A percentile compares a stretch with the other conserved stretches of the same genome.
These are phyloP conservation scores for Sugiyamaella japonica DNA, from an alignment of 1,139 yeast genomes.

Conservation along the genomic window DNA sequence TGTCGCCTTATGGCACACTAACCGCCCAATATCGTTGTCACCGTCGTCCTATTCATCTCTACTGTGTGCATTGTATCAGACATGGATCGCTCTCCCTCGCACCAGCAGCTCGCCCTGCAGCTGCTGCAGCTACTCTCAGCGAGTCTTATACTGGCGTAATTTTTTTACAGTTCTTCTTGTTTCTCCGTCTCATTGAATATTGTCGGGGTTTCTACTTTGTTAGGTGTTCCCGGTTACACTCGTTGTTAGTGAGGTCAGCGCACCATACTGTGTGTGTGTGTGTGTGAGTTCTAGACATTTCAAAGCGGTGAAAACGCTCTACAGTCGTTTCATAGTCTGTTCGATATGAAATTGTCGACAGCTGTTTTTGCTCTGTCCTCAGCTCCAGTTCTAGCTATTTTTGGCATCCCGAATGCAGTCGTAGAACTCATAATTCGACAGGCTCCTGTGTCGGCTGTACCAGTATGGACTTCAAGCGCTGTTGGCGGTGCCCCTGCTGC, in stretches of 20 bases:
- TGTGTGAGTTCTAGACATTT: too few species aligned
- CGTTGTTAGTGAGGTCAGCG: background rate
- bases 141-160: too few species aligned
- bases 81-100: too few species aligned
- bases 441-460: background rate
- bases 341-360: background rate
- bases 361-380: background rate
- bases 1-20: too few species aligned
- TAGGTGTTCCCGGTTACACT: background rate
- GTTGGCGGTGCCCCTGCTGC: background rate
- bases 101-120: too few species aligned
- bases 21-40: too few species aligned
- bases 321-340: background rate
- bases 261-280: too few species aligned
- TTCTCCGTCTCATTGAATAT: too few species aligned
- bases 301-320: background rate
- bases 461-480: background rate
- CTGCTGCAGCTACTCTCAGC: too few species aligned
- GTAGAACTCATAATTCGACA: background rate
- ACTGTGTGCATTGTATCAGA: too few species aligned
- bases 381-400: background rate
- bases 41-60: too few species aligned
- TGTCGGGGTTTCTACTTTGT: too few species aligned
- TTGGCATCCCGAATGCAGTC: background rate
- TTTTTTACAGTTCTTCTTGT: background rate